Evolutionary conservation across 768 basidiomycete genomes (phyloP).

Genomic region (Mycena polygramma): DNA sequence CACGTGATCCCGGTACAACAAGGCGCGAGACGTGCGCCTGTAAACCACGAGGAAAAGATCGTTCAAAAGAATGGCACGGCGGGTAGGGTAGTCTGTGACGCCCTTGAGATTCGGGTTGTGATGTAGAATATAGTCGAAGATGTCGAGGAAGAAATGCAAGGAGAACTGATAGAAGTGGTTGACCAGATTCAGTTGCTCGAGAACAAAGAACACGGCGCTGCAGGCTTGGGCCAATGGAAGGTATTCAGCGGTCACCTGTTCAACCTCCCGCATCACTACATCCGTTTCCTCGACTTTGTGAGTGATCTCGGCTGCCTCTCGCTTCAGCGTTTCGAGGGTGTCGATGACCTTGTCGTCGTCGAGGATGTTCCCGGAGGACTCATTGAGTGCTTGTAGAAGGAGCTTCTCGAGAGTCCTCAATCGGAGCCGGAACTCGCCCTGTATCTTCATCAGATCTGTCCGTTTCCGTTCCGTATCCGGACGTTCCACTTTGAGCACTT

Average conservation of each 20-base stretch:
- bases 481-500: constrained; percentile 96
- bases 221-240: constrained; percentile 95
- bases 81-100: constrained; percentile 77
- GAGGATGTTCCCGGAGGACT: constrained; percentile 95
- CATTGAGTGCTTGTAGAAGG: constrained; percentile 94
- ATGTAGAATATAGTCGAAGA: constrained; percentile 94
- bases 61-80: constrained; percentile 84
- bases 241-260: constrained; percentile 95
- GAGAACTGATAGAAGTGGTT: constrained; percentile 99
- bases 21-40: constrained; percentile 88
- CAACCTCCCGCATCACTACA: constrained; percentile 94
- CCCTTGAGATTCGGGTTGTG: constrained; percentile 91
- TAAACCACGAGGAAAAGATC: constrained; percentile 93
- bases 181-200: constrained; percentile 93
- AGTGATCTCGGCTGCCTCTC: constrained; percentile 96
- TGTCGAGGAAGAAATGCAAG: constrained; percentile 96
- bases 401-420: constrained; percentile 94
- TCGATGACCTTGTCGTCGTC: constrained; percentile 99
- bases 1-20: constrained; percentile 91
- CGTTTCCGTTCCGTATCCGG: constrained; percentile 97
- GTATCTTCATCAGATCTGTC: constrained; percentile 97
- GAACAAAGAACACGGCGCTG: constrained; percentile 96
- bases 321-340: constrained; percentile 94
- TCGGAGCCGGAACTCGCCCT: constrained; percentile 96
- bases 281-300: constrained; percentile 98